phyloP scores from a whole-genome alignment of 208 protist species.

The Blechomonas ayalai region DNA sequence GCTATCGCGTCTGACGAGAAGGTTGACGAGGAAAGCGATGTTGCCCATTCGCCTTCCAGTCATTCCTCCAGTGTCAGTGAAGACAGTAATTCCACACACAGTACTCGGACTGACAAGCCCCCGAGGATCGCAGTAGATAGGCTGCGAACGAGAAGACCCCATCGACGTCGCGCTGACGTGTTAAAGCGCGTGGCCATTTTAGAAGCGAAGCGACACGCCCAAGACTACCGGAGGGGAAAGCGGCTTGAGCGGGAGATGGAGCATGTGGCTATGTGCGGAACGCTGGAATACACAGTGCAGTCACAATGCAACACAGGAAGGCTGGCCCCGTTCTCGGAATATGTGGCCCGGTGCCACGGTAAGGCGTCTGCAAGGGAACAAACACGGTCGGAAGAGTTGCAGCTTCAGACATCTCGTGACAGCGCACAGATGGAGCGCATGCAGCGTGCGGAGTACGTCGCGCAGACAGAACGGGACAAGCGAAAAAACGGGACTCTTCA shows the following conservation, averaged over 20 bases:
- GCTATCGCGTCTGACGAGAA: no score
- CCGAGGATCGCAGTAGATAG: no score
- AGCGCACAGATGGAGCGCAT: not conserved
- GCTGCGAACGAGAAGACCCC: no score
- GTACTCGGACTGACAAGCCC: no score
- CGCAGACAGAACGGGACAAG: slow-evolving; percentile 3
- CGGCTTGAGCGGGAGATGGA: slow-evolving; percentile 20
- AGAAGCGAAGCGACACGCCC: slow-evolving; percentile 6
- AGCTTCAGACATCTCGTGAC: slow-evolving; percentile 6
- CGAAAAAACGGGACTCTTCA: slow-evolving; percentile 4
- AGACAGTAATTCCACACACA: no score
- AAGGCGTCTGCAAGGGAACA: no score
- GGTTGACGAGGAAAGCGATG: not conserved
- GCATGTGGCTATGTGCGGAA: slow-evolving; percentile 8
- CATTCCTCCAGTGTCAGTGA: not conserved
- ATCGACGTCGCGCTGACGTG: slow-evolving; percentile 9
- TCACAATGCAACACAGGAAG: slow-evolving; percentile 8
- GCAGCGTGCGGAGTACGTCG: not conserved
- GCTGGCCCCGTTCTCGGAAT: slow-evolving; percentile 11
- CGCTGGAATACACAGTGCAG: slow-evolving; percentile 14
- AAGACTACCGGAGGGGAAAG: slow-evolving; percentile 17
- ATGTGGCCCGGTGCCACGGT: no score
- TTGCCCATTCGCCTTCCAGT: not conserved
- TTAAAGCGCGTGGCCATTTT: slow-evolving; percentile 17
- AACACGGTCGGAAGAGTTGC: no score